Evolutionary conservation across 345 rosid genomes (phyloP).

Genomic region (Salix brachista): DNA sequence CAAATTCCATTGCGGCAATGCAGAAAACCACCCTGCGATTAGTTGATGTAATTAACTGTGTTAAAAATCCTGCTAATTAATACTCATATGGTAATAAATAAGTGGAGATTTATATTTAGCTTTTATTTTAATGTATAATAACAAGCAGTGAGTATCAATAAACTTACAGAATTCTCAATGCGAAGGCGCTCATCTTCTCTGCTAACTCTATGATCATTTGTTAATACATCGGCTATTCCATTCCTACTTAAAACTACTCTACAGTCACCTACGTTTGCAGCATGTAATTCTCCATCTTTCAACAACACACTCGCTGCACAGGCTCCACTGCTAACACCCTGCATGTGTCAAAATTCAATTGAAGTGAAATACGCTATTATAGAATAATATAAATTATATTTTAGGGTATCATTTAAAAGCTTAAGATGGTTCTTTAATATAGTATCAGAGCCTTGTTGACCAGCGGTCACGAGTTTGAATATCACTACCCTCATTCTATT

Average conservation of each 20-base stretch:
- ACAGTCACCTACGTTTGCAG: conserved; percentile 52
- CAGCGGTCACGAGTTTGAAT: too few species aligned
- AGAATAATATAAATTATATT: too few species aligned
- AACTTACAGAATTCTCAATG: conserved; percentile 39
- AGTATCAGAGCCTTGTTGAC: too few species aligned
- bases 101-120: too few species aligned
- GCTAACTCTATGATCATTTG: conserved; percentile 39
- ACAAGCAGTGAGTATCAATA: background rate
- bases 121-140: background rate
- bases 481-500: too few species aligned
- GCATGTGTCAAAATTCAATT: background rate
- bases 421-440: too few species aligned
- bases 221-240: conserved; percentile 37
- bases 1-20: conserved; percentile 37
- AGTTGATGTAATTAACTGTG: background rate
- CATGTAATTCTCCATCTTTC: conserved; percentile 37
- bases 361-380: too few species aligned
- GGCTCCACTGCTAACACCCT: conserved; percentile 51
- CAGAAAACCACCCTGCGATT: conserved; percentile 47
- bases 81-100: too few species aligned
- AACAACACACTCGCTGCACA: conserved; percentile 41
- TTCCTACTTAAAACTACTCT: conserved; percentile 42
- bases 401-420: too few species aligned
- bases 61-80: background rate
- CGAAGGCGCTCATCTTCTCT: conserved; percentile 45